Conservation (phyloP, 2,329 filamentous ascomycete species). For the Phyllosticta citrichinensis region DNA sequence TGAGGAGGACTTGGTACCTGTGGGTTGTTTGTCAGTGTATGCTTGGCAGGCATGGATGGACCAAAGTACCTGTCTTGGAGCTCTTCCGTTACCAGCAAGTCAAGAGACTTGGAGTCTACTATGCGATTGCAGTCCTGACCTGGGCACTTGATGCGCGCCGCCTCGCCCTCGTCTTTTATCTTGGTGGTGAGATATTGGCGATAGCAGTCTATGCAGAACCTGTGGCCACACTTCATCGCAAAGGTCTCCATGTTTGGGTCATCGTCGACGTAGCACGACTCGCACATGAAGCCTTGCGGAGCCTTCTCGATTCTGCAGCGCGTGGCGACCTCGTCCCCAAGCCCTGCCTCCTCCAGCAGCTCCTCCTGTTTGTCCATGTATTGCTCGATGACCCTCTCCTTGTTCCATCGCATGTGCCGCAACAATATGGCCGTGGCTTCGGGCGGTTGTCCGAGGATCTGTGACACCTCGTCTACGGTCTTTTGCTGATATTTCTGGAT, state of each 20-base stretch:
- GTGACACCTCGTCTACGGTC: constrained; percentile 81
- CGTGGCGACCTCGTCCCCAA: constrained; percentile 45
- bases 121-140: constrained; percentile 79
- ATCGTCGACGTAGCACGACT: constrained; percentile 90
- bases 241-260: constrained; percentile 67
- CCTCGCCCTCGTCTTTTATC: constrained; percentile 90
- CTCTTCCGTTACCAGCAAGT: constrained; percentile 56
- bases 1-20: constrained; percentile 78
- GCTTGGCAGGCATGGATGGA: neutral
- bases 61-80: constrained; percentile 43
- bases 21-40: constrained; percentile 13
- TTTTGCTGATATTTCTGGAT: constrained; percentile 78
- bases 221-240: constrained; percentile 88
- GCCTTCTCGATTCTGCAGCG: constrained; percentile 61
- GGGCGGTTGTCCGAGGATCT: constrained; percentile 77
- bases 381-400: constrained; percentile 84
- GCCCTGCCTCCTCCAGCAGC: constrained; percentile 73
- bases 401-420: constrained; percentile 88
- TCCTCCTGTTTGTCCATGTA: constrained; percentile 86
- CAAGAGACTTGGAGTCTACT: constrained; percentile 79
- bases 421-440: constrained; percentile 87
- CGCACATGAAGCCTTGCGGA: constrained; percentile 66
- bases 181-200: constrained; percentile 84
- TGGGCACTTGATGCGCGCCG: constrained; percentile 87
- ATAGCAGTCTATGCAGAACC: constrained; percentile 90